Evolutionary conservation across 805 yeast species (phyloP), one percentile per base, ranked within the genome.

Genomic region (Ogataea nakhonphanomensis): DNA sequence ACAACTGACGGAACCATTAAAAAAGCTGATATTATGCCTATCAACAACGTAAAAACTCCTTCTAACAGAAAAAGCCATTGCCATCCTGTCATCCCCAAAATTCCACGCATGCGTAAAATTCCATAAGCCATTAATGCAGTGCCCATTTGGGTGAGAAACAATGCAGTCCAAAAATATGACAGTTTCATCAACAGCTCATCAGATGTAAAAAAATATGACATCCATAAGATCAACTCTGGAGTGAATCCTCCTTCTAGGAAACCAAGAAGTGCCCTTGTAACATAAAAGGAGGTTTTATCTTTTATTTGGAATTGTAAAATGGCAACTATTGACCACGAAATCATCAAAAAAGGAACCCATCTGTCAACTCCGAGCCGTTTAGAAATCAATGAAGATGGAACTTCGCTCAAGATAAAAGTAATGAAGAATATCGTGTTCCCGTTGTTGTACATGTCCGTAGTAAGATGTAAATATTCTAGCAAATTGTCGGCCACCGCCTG

Each of bases 401-500:
- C 70, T 39, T 69, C 73, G 54, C 73, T 25, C 65, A 69, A 38
- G 67, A 69, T 30, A 64, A 58, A 35, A 67, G 59, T 21, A 69
- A 60, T 31, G 65, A 60, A 58, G 64, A 58, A 14, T 64, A 62
- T 48, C 65, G 79, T 75, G 42, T 66, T 70, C 8, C 83, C 85
- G 33, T 67, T 50, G 55, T 80, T 80, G 55, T 70, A 77, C 68
- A 44, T 67, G 67, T 52, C 69, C 61, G 41, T 53, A 48, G 48
- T 43, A 36, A 70, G 55, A 5, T 57, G 55, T 43, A 70, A 50
- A 43, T 70, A 74, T 9, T 58, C 55, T 49, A 67, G 69, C 33
- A 70, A 50, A 12, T 71, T 71, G 38, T 71, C 73, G 26, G 69
- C 58, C 39, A 70, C 58, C 2, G 73, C 74, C 45, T 67, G 61